These are phyloP conservation scores for Ulmus americana DNA, from an alignment of 331 rosid genomes.

Conservation along the genomic window DNA sequence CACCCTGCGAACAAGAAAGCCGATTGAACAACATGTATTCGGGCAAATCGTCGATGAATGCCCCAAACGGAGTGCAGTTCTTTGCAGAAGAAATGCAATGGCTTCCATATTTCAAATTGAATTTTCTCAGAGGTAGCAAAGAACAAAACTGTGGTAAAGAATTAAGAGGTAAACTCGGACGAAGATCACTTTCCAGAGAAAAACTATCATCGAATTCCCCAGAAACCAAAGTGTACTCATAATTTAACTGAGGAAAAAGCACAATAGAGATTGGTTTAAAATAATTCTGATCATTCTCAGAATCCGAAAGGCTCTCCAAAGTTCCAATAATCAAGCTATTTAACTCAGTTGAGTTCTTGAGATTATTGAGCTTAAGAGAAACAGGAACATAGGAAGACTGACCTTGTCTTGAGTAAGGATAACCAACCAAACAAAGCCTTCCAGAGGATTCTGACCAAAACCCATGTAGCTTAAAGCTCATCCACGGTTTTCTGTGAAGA, in stretches of 20 bases:
- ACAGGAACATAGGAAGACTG: slow-evolving; percentile 4
- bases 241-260: slow-evolving; percentile 37
- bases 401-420: slow-evolving; percentile 13
- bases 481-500: not conserved
- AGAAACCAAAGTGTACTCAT: slow-evolving; percentile 36
- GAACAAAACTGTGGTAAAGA: slow-evolving; percentile 30
- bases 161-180: slow-evolving; percentile 24
- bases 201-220: slow-evolving; percentile 1
- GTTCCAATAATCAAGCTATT: slow-evolving; percentile 44
- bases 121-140: not conserved
- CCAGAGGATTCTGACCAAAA: slow-evolving; percentile 55
- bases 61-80: slow-evolving; percentile 39
- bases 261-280: slow-evolving; percentile 42
- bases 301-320: slow-evolving; percentile 41
- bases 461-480: slow-evolving; percentile 34
- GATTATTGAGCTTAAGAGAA: slow-evolving; percentile 43
- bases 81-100: slow-evolving; percentile 31
- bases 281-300: slow-evolving; percentile 15
- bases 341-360: slow-evolving; percentile 29
- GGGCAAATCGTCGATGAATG: slow-evolving; percentile 24
- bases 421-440: slow-evolving; percentile 52
- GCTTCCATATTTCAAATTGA: slow-evolving; percentile 37
- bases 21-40: slow-evolving; percentile 22
- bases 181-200: slow-evolving; percentile 16
- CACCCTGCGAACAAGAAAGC: slow-evolving; percentile 25